Conservation (phyloP, 208 protist species). For the Leishmania tarentolae region DNA sequence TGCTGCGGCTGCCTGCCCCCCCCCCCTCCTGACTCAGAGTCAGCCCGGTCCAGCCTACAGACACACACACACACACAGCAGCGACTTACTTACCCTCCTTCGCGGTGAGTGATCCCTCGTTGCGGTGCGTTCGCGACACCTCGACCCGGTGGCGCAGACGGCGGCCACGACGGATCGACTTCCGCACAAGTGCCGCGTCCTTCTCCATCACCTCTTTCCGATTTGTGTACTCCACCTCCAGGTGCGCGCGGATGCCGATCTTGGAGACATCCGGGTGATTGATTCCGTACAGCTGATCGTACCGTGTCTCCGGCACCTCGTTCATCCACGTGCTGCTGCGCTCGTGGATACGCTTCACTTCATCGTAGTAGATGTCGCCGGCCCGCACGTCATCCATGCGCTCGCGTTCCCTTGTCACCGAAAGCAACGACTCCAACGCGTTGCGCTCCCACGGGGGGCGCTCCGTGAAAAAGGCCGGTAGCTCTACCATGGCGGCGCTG, state of each 20-base stretch:
- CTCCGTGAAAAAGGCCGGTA: conserved; percentile 83
- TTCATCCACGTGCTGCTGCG: conserved; percentile 86
- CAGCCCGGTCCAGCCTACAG: background rate
- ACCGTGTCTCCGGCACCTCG: conserved; percentile 89
- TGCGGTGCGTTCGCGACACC: conserved; percentile 72
- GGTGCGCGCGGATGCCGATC: conserved; percentile 86
- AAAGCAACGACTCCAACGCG: conserved; percentile 69
- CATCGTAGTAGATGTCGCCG: conserved; percentile 87
- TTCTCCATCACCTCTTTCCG: conserved; percentile 72
- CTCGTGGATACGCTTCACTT: conserved; percentile 65
- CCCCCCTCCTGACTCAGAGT: background rate
- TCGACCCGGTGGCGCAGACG: conserved; percentile 83
- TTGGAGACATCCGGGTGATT: conserved; percentile 82
- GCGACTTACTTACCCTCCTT: conserved; percentile 19
- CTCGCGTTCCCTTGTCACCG: conserved; percentile 50
- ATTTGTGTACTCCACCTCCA: conserved; percentile 85
- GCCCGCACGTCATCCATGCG: conserved; percentile 77
- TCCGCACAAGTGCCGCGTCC: conserved; percentile 78
- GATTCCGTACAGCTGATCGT: conserved; percentile 87
- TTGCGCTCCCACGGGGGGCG: conserved; percentile 72
- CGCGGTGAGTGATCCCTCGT: conserved; percentile 47
- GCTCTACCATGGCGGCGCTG: conserved; percentile 53
- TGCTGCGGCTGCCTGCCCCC: too few species aligned
- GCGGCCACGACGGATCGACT: conserved; percentile 63
- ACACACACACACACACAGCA: background rate